phyloP scores from a whole-genome alignment of 2,329 filamentous ascomycete genomes.

The Pyrenophora tritici-repentis region DNA sequence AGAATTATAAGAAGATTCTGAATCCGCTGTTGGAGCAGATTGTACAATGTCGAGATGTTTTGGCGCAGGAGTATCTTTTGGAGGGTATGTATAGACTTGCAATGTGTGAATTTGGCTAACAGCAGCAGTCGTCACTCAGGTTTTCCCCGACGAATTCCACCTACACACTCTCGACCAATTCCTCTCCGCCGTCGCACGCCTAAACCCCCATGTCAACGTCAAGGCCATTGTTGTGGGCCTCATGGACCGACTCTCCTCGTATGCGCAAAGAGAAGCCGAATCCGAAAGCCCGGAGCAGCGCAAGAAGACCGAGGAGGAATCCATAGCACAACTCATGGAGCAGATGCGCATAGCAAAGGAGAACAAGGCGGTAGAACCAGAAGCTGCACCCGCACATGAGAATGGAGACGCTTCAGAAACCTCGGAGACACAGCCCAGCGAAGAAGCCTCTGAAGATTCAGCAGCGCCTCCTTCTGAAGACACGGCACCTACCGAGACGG shows the following conservation, averaged over 20 bases:
- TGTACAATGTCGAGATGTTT: slow-evolving; percentile 93
- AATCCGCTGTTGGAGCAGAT: slow-evolving; percentile 92
- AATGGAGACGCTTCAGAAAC: slow-evolving; percentile 39
- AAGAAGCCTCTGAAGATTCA: slow-evolving; percentile 38
- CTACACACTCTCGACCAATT: slow-evolving; percentile 95
- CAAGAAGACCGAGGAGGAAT: slow-evolving; percentile 81
- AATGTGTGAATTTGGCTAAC: slow-evolving; percentile 23
- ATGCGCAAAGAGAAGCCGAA: slow-evolving; percentile 86
- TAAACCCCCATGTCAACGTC: slow-evolving; percentile 96
- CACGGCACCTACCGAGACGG: slow-evolving; percentile 44
- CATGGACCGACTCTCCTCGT: slow-evolving; percentile 94
- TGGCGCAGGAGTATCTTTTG: slow-evolving; percentile 95
- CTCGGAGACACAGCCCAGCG: slow-evolving; percentile 27
- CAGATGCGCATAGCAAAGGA: slow-evolving; percentile 73
- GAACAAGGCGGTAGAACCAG: slow-evolving; percentile 43
- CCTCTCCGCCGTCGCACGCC: slow-evolving; percentile 84
- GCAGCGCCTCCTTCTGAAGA: slow-evolving; percentile 38
- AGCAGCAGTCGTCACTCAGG: slow-evolving; percentile 86
- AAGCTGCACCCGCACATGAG: slow-evolving; percentile 33
- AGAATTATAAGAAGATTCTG: slow-evolving; percentile 91
- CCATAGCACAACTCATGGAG: slow-evolving; percentile 76
- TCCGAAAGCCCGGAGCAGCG: slow-evolving; percentile 71
- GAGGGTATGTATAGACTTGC: slow-evolving; percentile 60
- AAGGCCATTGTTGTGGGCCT: slow-evolving; percentile 97
- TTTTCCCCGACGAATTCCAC: slow-evolving; percentile 98